These are phyloP conservation scores for Podaxis mareebaensis DNA, from an alignment of 768 basidiomycete species.

Conservation along the genomic window DNA sequence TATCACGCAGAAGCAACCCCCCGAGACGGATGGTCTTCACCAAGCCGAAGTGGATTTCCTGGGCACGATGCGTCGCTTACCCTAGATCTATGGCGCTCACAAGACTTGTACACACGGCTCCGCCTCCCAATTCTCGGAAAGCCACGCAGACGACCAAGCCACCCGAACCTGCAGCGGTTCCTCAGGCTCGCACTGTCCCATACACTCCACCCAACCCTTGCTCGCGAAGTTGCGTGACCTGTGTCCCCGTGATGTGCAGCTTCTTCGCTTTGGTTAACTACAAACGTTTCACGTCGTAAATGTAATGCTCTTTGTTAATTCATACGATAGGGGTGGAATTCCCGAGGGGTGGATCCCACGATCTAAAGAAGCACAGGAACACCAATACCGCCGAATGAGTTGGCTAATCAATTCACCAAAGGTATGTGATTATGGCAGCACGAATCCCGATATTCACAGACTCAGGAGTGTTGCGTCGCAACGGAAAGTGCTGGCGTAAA, in stretches of 20 bases:
- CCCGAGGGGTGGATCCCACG: background rate
- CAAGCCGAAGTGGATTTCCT: background rate
- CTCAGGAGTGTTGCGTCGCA: conserved; percentile 6
- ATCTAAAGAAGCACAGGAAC: conserved; percentile 12
- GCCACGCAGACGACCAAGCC: background rate
- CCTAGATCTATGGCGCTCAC: conserved; percentile 7
- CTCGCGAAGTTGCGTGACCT: background rate
- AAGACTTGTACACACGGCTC: background rate
- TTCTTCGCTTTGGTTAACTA: background rate
- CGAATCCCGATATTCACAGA: conserved; percentile 7
- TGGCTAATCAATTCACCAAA: conserved; percentile 7
- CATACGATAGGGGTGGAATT: conserved; percentile 3
- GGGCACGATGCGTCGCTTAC: background rate
- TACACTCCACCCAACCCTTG: background rate
- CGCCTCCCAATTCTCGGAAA: background rate
- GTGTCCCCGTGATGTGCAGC: background rate
- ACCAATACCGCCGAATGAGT: conserved; percentile 12
- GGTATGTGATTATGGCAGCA: background rate
- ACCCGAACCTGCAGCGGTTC: background rate
- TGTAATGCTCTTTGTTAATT: conserved; percentile 1
- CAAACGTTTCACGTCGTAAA: conserved; percentile 6
- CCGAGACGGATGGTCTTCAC: conserved; percentile 11
- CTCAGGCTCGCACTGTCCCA: conserved; percentile 2
- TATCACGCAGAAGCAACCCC: background rate
- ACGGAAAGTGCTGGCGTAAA: background rate